phyloP scores from a whole-genome alignment of 306 rosid species.

The Albizia julibrissin region DNA sequence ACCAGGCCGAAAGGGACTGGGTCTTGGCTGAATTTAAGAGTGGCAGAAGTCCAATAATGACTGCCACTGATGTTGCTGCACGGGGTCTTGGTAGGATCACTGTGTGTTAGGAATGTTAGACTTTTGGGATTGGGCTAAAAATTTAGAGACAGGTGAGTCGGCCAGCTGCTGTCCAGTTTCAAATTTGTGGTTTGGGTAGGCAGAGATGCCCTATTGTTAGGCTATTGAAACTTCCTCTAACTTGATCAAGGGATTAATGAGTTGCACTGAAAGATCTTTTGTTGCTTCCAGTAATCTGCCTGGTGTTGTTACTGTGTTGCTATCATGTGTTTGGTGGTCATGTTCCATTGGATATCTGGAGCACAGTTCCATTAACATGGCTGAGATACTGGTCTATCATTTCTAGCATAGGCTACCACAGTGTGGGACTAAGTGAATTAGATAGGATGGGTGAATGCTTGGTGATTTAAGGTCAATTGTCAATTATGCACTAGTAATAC shows the following conservation, averaged over 20 bases:
- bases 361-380: slow-evolving; percentile 43
- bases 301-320: slow-evolving; percentile 35
- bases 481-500: slow-evolving; percentile 39
- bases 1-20: slow-evolving; percentile 96
- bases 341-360: slow-evolving; percentile 49
- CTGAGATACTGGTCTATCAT: slow-evolving; percentile 34
- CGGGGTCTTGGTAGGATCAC: slow-evolving; percentile 99
- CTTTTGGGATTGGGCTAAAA: slow-evolving; percentile 51
- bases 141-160: slow-evolving; percentile 60
- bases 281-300: slow-evolving; percentile 33
- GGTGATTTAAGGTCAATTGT: slow-evolving; percentile 36
- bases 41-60: slow-evolving; percentile 97
- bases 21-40: slow-evolving; percentile 96
- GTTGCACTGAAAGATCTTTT: slow-evolving; percentile 46
- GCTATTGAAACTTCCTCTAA: slow-evolving; percentile 46
- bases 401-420: slow-evolving; percentile 30
- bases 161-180: slow-evolving; percentile 99
- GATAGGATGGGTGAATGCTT: slow-evolving; percentile 29
- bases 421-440: slow-evolving; percentile 32
- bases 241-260: slow-evolving; percentile 45
- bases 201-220: slow-evolving; percentile 47
- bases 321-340: slow-evolving; percentile 38
- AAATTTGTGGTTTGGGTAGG: slow-evolving; percentile 94
- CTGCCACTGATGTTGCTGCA: slow-evolving; percentile 99
- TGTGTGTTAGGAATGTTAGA: slow-evolving; percentile 73